These are phyloP conservation scores for Acanthamoeba triangularis DNA, from an alignment of 208 protist species.

Conservation along the genomic window DNA sequence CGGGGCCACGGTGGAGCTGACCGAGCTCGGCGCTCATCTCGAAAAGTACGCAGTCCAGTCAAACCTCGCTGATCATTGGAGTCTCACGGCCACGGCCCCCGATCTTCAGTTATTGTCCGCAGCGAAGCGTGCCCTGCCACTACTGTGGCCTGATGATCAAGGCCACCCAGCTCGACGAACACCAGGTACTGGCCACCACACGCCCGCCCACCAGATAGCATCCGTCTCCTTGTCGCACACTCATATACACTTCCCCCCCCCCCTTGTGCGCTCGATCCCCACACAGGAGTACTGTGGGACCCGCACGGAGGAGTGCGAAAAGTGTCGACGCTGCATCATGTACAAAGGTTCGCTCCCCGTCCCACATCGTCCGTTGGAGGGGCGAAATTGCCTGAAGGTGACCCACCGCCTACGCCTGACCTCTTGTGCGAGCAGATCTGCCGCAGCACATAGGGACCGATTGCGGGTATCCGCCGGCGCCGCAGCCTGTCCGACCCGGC, in stretches of 20 bases:
- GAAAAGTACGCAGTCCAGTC: conserved; percentile 21
- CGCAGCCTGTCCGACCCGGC: background rate
- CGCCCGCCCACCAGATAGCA: background rate
- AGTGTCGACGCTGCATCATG: conserved; percentile 58
- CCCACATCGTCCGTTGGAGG: too few species aligned
- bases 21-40: background rate
- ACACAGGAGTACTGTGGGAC: conserved; percentile 68
- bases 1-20: background rate
- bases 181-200: background rate
- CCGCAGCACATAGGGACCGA: conserved; percentile 5
- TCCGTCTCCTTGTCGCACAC: background rate
- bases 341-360: conserved; percentile 76
- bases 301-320: conserved; percentile 50
- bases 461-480: conserved; percentile 8
- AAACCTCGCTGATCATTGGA: background rate
- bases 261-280: background rate
- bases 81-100: too few species aligned
- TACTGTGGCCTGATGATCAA: conserved; percentile 20
- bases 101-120: background rate
- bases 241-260: background rate
- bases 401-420: too few species aligned
- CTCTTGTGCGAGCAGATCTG: too few species aligned
- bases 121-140: conserved; percentile 34
- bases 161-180: conserved; percentile 30
- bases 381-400: too few species aligned